Base-by-base conservation (phyloP, 192 early-diverging fungal species). In the Coemansia sp. region DNA sequence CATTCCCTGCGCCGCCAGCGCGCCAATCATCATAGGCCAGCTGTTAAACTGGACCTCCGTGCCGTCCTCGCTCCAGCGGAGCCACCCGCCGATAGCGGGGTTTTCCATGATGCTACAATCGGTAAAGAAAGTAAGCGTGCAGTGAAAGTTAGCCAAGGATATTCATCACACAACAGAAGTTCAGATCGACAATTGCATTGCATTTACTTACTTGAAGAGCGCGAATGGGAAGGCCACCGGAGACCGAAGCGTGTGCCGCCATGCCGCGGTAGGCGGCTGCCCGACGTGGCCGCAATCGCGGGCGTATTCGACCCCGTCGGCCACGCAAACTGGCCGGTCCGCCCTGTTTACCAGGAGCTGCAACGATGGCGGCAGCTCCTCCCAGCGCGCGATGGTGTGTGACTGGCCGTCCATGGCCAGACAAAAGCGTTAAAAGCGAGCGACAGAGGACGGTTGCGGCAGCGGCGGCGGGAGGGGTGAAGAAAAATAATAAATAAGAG, bases 61-160 rank as follows among this genome's bases (percentile, higher is more conserved):
- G 19, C 35, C 38, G 32, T 39, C 50, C 7, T 38, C 5, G 50
- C 10, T 48, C 61, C 61, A 63, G 50, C 50, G 51, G 19, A 63
- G 52, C 49, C 61, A 63, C n/a, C 11, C 51, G 39, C 56, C 35
- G 53, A n/a, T 55, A 2, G 23, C 24, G 25, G 14, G 53, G 27
- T 32, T 25, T 25, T 55, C 12, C 8, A 29, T 17, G 25, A 55
- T 55, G 14, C 41, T 43, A 43, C 41, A 43, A 15, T 43, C 12
- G 3, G 41, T 14, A 43, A 43, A n/a, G 41, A 12, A 23, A 23
- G 12, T 4, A 23, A 52, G 21, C 24, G 21, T 21, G 48, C 48
- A 5, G 51, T 23, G 21, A 23, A 21, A 52, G 19, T 43, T 15
- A 43, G 41, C 9, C 12, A 43, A n/a, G 15, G 41, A 2, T n/a